These are phyloP conservation scores for Boletus bicolor DNA, from an alignment of 768 basidiomycete species.

Conservation along the genomic window DNA sequence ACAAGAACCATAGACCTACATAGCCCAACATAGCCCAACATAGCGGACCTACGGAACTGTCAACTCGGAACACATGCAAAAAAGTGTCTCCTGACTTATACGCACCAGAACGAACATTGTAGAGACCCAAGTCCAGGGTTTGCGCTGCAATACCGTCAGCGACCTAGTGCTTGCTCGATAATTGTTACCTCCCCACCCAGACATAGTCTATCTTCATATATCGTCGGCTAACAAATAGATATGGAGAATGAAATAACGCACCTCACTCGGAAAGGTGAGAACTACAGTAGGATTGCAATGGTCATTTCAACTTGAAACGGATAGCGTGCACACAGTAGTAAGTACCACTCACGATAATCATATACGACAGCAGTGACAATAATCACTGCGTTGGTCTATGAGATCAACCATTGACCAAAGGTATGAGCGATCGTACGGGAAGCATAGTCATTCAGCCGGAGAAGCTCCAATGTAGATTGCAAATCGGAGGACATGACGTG, in stretches of 20 bases:
- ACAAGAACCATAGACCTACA: not conserved
- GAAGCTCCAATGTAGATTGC: not conserved
- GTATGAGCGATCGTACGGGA: not conserved
- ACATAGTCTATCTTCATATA: constrained; percentile 6
- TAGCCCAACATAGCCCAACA: not conserved
- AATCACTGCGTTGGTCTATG: not conserved
- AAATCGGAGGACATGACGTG: constrained; percentile 1
- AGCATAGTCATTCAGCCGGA: not conserved
- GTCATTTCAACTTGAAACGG: not conserved
- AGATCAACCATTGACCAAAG: not conserved
- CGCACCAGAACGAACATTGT: not conserved
- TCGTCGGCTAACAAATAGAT: not conserved
- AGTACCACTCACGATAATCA: constrained; percentile 6
- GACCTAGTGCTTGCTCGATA: not conserved
- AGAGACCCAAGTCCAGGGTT: constrained; percentile 5
- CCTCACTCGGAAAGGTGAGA: constrained; percentile 7
- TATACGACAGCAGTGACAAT: not conserved
- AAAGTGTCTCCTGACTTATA: not conserved
- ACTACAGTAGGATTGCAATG: not conserved
- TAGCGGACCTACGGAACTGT: not conserved
- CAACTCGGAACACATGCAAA: not conserved
- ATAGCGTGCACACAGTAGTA: not conserved
- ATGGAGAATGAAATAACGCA: not conserved
- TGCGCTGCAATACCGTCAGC: not conserved
- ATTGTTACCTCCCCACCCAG: constrained; percentile 3